Percentiles rank a stretch among this genome's conserved stretches.
These are phyloP conservation scores for Xylariales sp. DNA, from an alignment of 2,329 filamentous ascomycete species.

Conservation along the genomic window DNA sequence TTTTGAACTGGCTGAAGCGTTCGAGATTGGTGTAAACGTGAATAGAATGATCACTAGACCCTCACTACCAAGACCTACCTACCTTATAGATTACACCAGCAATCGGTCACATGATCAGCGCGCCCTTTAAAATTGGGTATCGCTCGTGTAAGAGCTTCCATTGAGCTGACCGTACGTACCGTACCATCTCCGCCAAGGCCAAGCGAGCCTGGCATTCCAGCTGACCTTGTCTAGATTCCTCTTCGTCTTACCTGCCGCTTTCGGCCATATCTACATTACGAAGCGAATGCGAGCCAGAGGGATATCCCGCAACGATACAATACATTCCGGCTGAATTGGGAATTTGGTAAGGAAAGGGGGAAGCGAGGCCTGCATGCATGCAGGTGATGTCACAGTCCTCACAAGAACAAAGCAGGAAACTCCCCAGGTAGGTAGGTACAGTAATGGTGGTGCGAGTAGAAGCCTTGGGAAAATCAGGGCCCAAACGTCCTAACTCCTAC, in stretches of 20 bases:
- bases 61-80: constrained; percentile 8
- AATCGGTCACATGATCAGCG: constrained; percentile 32
- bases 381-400: constrained; percentile 5
- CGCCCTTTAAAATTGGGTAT: not conserved
- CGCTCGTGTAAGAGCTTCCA: not conserved
- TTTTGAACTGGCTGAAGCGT: constrained; percentile 1
- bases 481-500: not conserved
- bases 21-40: constrained; percentile 8
- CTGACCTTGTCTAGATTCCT: constrained; percentile 18
- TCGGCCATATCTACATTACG: not conserved
- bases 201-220: constrained; percentile 22
- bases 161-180: not conserved
- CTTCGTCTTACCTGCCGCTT: constrained; percentile 26
- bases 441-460: too few species aligned
- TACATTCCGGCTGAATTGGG: constrained; percentile 13
- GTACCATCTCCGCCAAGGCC: constrained; percentile 15
- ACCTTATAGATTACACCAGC: constrained; percentile 12
- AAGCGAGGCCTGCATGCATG: constrained; percentile 13
- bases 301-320: not conserved
- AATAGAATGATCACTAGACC: constrained; percentile 21
- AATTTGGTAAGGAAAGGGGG: not conserved
- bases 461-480: too few species aligned
- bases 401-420: constrained; percentile 1
- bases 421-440: too few species aligned
- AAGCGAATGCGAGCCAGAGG: not conserved